Base-by-base conservation (phyloP, 75 land plant genomes). In the Cupressus sempervirens region DNA sequence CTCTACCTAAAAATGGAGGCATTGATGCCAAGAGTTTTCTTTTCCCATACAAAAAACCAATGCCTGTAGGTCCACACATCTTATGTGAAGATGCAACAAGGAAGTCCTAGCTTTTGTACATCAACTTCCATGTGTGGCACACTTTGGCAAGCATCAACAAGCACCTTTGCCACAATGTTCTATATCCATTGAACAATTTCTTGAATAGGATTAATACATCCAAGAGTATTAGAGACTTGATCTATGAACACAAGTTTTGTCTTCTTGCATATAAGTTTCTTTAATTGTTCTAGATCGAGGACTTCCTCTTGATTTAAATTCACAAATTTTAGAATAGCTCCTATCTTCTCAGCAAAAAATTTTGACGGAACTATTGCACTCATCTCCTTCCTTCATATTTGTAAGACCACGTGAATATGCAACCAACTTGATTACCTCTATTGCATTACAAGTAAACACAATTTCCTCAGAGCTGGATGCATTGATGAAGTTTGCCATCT, bases 311-410 rank as follows among this genome's bases (percentile, higher is more conserved):
- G 67, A 7, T 90, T 89, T 65, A 97, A 87, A 72, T 84, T 88
- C 46, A 92, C 93, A 92, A 84, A 97, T 43, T 92, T 94, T 81
- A 97, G 72, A 86, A 85, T 76, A 12, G 93, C 95, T 85, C 99
- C 99, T 75, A 95, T 93, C 74, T 89, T 91, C 85, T 96, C 88
- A 67, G 96, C 94, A 48, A 95, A 89, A 75, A 97, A 50, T 85
- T 97, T 98, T 98, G 98, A 97, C 14, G 99, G 99, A 53, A 97
- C 99, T 56, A 97, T 91, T 54, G 92, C 92, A 91, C 99, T 97
- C 99, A 91, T 97, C 99, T 20, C 93, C 95, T 16, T 88, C 56
- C 81, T 88, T 88, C 29, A 97, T 87, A 84, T 94, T 91, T 4
- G 94, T 45, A 5, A 91, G 83, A 34, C 98, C 99, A 98, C 99